Base-by-base conservation (phyloP, 441 rosid species). In the Pelargonium australe region DNA sequence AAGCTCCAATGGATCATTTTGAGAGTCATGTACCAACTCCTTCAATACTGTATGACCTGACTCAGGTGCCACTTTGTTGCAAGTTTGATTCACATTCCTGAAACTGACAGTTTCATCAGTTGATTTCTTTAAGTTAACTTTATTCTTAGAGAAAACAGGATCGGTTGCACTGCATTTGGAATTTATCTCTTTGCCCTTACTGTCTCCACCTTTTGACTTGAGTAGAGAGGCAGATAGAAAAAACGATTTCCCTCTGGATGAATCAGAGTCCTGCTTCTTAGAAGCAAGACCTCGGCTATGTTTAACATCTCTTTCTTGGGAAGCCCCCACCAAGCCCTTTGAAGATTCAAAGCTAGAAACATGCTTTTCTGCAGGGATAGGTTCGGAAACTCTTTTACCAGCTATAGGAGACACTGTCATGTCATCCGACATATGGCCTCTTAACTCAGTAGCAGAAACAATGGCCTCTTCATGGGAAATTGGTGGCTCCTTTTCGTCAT, bases 401-500 rank as follows among this genome's bases (percentile, higher is more conserved):
- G 72, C 73, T 25, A 31, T 2, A 72, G 80, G 65, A 71, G 77
- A 75, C 69, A 72, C 73, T 74, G 61, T 77, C 77, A 64, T 70
- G 40, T 61, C 76, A 71, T 70, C 83, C 76, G 72, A 71, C 66
- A 71, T 66, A 73, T 53, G 70, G 17, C 41, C 76, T 65, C 75
- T 80, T 51, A 77, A 68, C 69, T 83, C 68, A 65, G 53, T 20
- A 71, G 34, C 70, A 25, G 85, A 73, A 73, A 60, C 70, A 72
- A 64, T 70, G 58, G 66, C 80, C 75, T 76, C 79, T 71, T 79
- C 72, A 69, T 71, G 72, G 70, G 78, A 70, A 44, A 76, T 79
- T 65, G 74, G 74, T 73, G 69, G 74, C 77, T 87, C 88, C 41
- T 65, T 72, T 77, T 79, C 96, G 65, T 89, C 91, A 80, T 89